These are phyloP conservation scores for Aphanomyces astaci DNA, from an alignment of 352 stramenopile genomes.

Conservation along the genomic window DNA sequence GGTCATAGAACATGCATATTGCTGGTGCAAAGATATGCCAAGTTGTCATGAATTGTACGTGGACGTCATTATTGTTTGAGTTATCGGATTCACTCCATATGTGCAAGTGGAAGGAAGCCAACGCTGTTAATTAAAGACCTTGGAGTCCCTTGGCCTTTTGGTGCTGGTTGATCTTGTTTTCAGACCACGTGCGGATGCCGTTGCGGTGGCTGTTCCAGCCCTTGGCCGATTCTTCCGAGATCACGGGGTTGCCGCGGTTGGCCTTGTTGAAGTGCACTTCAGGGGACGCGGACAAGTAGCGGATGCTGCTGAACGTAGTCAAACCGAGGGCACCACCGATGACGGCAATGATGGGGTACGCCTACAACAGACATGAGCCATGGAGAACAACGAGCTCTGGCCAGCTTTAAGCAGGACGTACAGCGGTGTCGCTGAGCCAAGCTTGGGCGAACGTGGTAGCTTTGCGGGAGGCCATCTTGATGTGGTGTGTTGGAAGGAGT, in stretches of 20 bases:
- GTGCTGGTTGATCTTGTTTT: constrained; percentile 22
- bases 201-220: constrained; percentile 22
- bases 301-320: not conserved
- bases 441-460: constrained; percentile 23
- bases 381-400: not conserved
- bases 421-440: constrained; percentile 18
- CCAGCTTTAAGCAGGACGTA: constrained; percentile 6
- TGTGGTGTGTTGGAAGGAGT: not conserved
- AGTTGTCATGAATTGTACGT: no score
- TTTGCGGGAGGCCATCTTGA: constrained; percentile 21
- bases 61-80: constrained; percentile 12
- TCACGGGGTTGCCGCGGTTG: constrained; percentile 4
- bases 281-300: constrained; percentile 12
- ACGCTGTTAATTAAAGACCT: not conserved
- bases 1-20: constrained; percentile 1
- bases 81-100: constrained; percentile 8
- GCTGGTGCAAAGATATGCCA: not conserved
- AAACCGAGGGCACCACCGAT: constrained; percentile 15
- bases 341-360: constrained; percentile 19
- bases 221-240: not conserved
- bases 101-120: not conserved
- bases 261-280: constrained; percentile 24
- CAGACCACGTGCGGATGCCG: constrained; percentile 6
- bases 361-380: not conserved
- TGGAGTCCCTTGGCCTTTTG: constrained; percentile 6